Base-by-base conservation (phyloP, 2,329 filamentous ascomycete genomes). In the Cyphellophora europaea region DNA sequence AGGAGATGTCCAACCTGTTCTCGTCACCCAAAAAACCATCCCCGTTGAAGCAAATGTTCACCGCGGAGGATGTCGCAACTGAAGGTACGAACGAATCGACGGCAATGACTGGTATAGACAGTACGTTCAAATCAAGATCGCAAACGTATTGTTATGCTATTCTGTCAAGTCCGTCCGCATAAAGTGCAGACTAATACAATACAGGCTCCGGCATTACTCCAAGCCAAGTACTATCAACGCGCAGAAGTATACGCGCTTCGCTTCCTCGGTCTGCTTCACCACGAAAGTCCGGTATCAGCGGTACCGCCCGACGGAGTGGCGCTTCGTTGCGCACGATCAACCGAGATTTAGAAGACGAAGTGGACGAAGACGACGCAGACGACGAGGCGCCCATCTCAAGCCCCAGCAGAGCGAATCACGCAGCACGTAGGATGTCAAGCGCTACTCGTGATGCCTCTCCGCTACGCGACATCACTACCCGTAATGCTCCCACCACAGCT, bases 1-100 rank as follows among this genome's bases (percentile, higher is more conserved):
- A 95, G 56, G 81, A 84, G 21, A 72, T 94, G 39, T 83, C 89
- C 21, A 76, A 77, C 47, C 76, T 96, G 46, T 94, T 94, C 59
- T 95, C 88, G 6, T 94, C 88, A 13, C 87, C 88, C 11, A 73
- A 76, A 46, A 82, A 79, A 51, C 62, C 58, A 35, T 71, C 68
- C n/a, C 63, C 67, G 1, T 42, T 51, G 14, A 53, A 52, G 39
- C 44, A 28, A 11, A 25, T 37, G 30, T 35, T 36, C 5, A 19
- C 43, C 6, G 30, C 45, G 38, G 35, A 47, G 15, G 40, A 23
- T 37, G 53, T 50, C 13, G 40, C 46, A 23, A 33, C 49, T 29
- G 61, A 64, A 42, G 56, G 62, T 19, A 70, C 66, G 11, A 63
- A 62, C 15, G 66, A 66, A 12, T 74, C 72, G 18, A 70, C 71